Base-by-base conservation (phyloP, 345 rosid genomes). In the Aquilaria yunnanensis region DNA sequence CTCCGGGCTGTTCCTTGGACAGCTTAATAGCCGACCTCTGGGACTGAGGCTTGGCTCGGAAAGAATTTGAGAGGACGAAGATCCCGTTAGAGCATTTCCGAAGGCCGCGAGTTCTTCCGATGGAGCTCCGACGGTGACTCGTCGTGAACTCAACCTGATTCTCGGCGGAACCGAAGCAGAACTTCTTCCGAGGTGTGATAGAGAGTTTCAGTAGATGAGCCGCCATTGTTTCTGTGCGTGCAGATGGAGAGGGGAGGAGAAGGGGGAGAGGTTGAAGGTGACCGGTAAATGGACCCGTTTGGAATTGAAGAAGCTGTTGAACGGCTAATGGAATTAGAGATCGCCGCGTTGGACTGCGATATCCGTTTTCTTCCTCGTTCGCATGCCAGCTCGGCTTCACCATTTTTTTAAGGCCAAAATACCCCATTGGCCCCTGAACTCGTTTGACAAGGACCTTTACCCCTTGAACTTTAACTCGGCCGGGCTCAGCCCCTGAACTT, bases 41-140 rank as follows among this genome's bases (percentile, higher is more conserved):
- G 23, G 75, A 57, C 4, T 68, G 62, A 33, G 82, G 64, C 67
- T 74, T 75, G 64, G 88, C 75, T 49, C 82, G 81, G 32, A 89
- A 68, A 4, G 97, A 75, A 71, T 65, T 79, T 12, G 74, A 71
- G 32, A 85, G 63, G 3, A 68, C 51, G 48, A 83, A 63, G 31
- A 54, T 50, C 23, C 67, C 79, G 54, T 41, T 23, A 5, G 74
- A 65, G 34, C 51, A 47, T 13, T 68, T 51, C 13, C 61, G 72
- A 62, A 46, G 61, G 29, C 75, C 67, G 4, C 72, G 75, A 61
- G 47, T 69, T 2, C 61, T 59, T 14, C 45, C 63, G 41, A 41
- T 51, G 30, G 46, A 13, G 33, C 51, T 6, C 11, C 48, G 31
- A 46, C 61, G 53, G 49, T 71, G 57, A 45, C 74, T 67, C 10